These are phyloP conservation scores for Ligustrum vulgare DNA, from an alignment of 257 asterid genomes.

Conservation along the genomic window DNA sequence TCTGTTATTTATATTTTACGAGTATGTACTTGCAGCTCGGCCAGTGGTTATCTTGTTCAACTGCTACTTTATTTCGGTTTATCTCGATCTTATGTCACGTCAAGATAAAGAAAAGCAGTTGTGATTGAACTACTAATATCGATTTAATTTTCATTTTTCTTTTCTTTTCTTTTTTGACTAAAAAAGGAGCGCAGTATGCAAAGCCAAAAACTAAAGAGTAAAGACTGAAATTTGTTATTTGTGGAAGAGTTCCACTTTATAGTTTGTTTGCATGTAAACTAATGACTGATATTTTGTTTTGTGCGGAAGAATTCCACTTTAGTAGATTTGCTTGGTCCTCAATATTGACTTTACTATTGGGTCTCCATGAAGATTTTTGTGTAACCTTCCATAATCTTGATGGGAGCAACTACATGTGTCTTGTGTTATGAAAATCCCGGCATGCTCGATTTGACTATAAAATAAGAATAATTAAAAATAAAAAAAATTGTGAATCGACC, in stretches of 20 bases:
- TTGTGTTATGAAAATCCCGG: neutral
- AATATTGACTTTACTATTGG: neutral
- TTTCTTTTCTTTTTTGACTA: no score
- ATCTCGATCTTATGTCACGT: neutral
- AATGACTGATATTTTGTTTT: no score
- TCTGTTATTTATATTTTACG: no score
- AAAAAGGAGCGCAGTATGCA: neutral
- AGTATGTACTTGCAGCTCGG: neutral
- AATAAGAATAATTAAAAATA: no score
- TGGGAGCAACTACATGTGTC: neutral
- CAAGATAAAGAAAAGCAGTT: neutral
- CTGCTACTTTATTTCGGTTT: neutral
- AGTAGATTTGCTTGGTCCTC: neutral
- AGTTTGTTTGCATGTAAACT: no score
- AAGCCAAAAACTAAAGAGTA: no score
- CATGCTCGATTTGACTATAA: neutral
- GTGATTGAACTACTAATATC: neutral
- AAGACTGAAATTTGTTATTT: neutral
- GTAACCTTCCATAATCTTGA: neutral
- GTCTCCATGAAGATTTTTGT: no score
- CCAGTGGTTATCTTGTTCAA: neutral
- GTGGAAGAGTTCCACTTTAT: neutral
- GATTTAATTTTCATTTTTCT: no score
- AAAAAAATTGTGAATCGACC: no score
- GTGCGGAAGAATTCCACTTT: neutral